Base-by-base conservation (phyloP, 2,329 filamentous ascomycete genomes). In the Fusarium nanum region DNA sequence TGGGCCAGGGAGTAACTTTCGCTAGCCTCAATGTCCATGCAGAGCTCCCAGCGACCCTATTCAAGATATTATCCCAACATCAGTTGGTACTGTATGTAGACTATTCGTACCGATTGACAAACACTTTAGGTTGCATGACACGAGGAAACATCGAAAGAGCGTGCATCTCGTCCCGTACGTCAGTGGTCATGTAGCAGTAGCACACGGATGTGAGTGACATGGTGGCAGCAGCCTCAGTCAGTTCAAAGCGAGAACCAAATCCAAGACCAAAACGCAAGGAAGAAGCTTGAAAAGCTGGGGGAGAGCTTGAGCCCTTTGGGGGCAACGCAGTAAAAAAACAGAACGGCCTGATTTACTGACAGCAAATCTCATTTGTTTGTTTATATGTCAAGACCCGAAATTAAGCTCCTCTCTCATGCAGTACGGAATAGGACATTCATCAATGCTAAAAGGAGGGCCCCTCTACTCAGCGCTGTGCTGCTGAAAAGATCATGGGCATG, bases 261-360 rank as follows among this genome's bases (percentile, higher is more conserved):
- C 48, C n/a, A 53, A 42, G 23, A 45, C 32, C 30, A 55, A 28
- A 30, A 56, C n/a, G 37, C 48, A 68, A 48, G 62, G 62, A 68
- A 59, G 45, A 70, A 42, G 57, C 53, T 34, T 54, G 62, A 59
- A 70, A 69, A 67, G 67, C 67, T 50, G 67, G 67, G 64, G 62
- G 44, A 53, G 48, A 69, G 67, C 67, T 70, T 41, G 62, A 56
- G 23, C 56, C 56, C 23, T 53, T 20, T n/a, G 32, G 30, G 48
- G 40, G 53, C 44, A 58, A 46, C 47, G 27, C 37, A 54, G 37
- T 49, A 23, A 22, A 32, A 40, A 41, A 9, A 16, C 18, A 40
- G 13, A 40, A 52, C 32, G 14, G 46, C 16, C 45, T 48, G 57
- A 56, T 30, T 48, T 48, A 67, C 30, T 42, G 48, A 41, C 54